These are phyloP conservation scores for Trichomonas tenax DNA, from an alignment of 208 protist genomes.

Conservation along the genomic window DNA sequence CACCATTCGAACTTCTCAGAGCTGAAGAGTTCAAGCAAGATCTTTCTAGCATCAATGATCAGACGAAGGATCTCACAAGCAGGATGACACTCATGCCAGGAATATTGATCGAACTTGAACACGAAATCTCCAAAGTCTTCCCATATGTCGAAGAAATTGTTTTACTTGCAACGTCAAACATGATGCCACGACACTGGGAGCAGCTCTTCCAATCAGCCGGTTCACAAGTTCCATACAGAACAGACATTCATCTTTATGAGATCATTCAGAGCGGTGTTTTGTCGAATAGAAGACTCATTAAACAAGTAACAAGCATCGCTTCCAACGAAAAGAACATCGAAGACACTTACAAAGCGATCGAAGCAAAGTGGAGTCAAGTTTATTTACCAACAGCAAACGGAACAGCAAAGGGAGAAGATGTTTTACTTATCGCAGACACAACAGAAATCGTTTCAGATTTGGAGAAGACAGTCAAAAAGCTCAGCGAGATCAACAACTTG, in stretches of 20 bases:
- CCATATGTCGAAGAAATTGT: background rate
- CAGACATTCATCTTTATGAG: background rate
- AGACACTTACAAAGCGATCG: background rate
- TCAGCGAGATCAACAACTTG: background rate
- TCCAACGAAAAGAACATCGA: background rate
- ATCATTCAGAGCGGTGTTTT: background rate
- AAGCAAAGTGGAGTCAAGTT: background rate
- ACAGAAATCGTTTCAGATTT: background rate
- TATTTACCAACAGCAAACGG: background rate
- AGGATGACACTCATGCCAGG: background rate
- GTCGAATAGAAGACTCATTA: background rate
- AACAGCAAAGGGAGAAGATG: background rate
- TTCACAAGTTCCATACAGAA: background rate
- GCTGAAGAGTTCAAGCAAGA: background rate
- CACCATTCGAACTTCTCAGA: background rate
- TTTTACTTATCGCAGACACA: background rate
- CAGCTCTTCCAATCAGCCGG: background rate
- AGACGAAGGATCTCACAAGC: background rate
- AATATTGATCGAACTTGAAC: background rate
- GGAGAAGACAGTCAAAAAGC: background rate
- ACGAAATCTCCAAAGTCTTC: background rate
- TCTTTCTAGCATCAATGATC: background rate
- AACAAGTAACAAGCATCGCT: background rate
- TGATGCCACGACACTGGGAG: background rate
- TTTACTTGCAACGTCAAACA: background rate